Evolutionary conservation across 75 land plant genomes (phyloP).

Genomic region (Adiantum capillusveneris): DNA sequence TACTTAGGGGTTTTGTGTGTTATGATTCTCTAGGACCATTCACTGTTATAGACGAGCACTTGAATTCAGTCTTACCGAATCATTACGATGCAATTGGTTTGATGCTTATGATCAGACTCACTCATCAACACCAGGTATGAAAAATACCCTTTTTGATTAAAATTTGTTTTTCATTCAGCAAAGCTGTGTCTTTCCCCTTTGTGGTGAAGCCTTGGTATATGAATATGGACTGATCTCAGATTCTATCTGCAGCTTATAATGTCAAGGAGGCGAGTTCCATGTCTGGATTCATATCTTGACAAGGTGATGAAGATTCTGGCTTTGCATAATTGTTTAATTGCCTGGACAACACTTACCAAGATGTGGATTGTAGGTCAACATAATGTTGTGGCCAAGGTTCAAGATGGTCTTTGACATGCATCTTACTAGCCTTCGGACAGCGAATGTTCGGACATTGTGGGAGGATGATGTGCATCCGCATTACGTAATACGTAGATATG

Average conservation of each 20-base stretch:
- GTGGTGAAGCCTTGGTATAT: neutral
- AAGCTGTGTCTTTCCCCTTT: neutral
- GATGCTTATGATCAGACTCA: constrained; percentile 94
- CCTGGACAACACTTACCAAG: too few relatives aligned
- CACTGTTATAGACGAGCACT: constrained; percentile 90
- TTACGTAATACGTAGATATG: constrained; percentile 96
- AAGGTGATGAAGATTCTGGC: constrained; percentile 61
- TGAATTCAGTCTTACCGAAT: constrained; percentile 77
- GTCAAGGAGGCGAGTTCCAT: constrained; percentile 94
- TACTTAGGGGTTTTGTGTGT: neutral
- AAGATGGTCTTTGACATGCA: constrained; percentile 99
- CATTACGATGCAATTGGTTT: constrained; percentile 97
- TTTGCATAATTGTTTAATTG: too few relatives aligned
- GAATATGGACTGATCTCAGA: too few relatives aligned
- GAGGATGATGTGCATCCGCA: constrained; percentile 99
- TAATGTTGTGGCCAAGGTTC: constrained; percentile 96
- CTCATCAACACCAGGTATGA: constrained; percentile 91
- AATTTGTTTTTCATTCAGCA: neutral
- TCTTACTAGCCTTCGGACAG: constrained; percentile 83
- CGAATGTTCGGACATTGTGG: constrained; percentile 85
- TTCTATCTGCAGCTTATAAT: constrained; percentile 62
- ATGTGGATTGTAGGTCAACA: constrained; percentile 72
- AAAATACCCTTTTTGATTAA: neutral
- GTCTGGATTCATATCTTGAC: constrained; percentile 93
- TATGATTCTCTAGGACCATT: constrained; percentile 78